A percentile compares a stretch with the other conserved stretches of the same genome.
Evolutionary conservation across 345 rosid genomes (phyloP).

Genomic region (Bruguiera sexangula): DNA sequence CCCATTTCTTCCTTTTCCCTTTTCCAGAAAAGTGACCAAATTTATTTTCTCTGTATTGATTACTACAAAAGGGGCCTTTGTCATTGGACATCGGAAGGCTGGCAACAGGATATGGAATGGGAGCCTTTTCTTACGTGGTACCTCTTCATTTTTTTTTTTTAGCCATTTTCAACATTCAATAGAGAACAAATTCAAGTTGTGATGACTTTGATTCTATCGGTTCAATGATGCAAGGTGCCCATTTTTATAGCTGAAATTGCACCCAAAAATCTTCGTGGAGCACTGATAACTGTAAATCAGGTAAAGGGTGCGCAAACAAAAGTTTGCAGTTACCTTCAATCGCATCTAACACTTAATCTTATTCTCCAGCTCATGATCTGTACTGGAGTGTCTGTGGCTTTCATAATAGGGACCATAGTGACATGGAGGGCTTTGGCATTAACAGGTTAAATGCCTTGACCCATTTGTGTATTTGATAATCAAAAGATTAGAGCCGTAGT

Average conservation of each 20-base stretch:
- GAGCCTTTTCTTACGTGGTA: conserved; percentile 87
- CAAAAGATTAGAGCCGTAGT: background rate
- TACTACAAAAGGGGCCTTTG: conserved; percentile 48
- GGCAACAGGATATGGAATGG: conserved; percentile 90
- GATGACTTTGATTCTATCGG: conserved; percentile 4
- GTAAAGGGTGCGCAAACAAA: conserved; percentile 23
- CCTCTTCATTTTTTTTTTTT: conserved; percentile 11
- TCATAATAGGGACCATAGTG: conserved; percentile 75
- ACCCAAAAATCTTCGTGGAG: conserved; percentile 81
- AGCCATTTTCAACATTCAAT: background rate
- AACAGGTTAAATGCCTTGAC: conserved; percentile 42
- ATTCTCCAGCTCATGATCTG: conserved; percentile 67
- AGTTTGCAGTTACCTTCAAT: background rate
- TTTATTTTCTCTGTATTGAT: conserved; percentile 8
- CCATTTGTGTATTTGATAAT: background rate
- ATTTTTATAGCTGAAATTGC: conserved; percentile 87
- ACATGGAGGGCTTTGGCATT: conserved; percentile 82
- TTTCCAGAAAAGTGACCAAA: too few species aligned
- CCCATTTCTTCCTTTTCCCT: background rate
- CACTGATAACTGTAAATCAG: conserved; percentile 77
- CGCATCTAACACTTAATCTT: conserved; percentile 6
- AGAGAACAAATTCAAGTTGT: background rate
- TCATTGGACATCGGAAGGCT: conserved; percentile 70
- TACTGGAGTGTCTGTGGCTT: conserved; percentile 71
- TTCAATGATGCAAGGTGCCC: conserved; percentile 53